phyloP scores from a whole-genome alignment of 75 land plant species.

The Azolla pinnata region DNA sequence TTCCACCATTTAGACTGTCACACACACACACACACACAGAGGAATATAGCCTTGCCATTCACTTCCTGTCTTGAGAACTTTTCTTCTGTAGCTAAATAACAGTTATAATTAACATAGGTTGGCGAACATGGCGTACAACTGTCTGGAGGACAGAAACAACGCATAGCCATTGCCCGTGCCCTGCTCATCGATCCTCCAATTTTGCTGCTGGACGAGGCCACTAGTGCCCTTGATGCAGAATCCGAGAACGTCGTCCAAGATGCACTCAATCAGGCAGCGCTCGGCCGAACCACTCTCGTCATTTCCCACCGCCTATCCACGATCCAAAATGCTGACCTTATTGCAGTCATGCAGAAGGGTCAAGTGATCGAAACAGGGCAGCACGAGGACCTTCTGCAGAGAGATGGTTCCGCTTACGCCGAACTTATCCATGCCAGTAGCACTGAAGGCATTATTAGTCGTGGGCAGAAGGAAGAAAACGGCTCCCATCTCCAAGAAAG shows the following conservation, averaged over 20 bases:
- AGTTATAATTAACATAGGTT: slow-evolving; percentile 20
- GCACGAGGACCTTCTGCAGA: neutral
- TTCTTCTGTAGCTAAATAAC: neutral
- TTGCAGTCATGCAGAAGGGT: slow-evolving; percentile 50
- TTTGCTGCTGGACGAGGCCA: slow-evolving; percentile 60
- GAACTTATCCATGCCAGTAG: neutral
- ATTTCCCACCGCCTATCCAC: slow-evolving; percentile 74
- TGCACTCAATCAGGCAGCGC: slow-evolving; percentile 56
- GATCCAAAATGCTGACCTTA: slow-evolving; percentile 46
- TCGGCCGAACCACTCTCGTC: slow-evolving; percentile 62
- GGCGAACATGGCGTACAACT: slow-evolving; percentile 50
- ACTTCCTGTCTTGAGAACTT: neutral
- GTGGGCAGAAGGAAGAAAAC: too few species aligned
- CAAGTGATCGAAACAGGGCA: slow-evolving; percentile 27
- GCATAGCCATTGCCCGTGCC: slow-evolving; percentile 61
- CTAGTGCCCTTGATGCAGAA: slow-evolving; percentile 61
- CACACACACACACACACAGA: too few species aligned
- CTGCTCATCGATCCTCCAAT: slow-evolving; percentile 45
- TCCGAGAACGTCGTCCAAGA: slow-evolving; percentile 49
- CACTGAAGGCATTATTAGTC: neutral
- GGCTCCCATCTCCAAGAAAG: too few species aligned
- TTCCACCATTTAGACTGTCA: too few species aligned
- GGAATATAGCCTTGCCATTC: neutral
- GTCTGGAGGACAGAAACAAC: slow-evolving; percentile 66
- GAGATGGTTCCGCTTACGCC: slow-evolving; percentile 9